Conservation (phyloP, 1,284 basidiomycete genomes). For the Sutorius eximius region DNA sequence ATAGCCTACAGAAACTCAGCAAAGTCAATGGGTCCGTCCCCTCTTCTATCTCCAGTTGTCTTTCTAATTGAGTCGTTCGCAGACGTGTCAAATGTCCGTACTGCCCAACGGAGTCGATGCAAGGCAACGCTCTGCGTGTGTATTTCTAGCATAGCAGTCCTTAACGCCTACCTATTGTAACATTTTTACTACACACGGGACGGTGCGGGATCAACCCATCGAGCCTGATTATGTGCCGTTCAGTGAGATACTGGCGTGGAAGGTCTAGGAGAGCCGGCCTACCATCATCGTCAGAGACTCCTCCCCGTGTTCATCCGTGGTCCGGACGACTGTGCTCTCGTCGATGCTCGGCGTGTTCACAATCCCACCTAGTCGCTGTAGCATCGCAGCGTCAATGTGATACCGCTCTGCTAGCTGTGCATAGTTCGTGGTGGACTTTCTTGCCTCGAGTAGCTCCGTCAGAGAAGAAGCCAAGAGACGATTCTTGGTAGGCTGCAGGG, state of each 20-base stretch:
- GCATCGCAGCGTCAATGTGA: slow-evolving; percentile 53
- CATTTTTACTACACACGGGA: background rate
- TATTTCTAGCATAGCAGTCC: slow-evolving; percentile 55
- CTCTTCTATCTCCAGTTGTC: background rate
- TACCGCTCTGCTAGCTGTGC: slow-evolving; percentile 50
- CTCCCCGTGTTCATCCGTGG: slow-evolving; percentile 56
- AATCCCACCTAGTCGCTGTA: slow-evolving; percentile 58
- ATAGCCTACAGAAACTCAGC: slow-evolving; percentile 82
- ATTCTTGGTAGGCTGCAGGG: slow-evolving; percentile 37
- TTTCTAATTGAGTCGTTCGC: slow-evolving; percentile 5
- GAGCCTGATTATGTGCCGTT: slow-evolving; percentile 19
- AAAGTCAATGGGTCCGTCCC: slow-evolving; percentile 80
- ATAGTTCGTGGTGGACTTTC: slow-evolving; percentile 49
- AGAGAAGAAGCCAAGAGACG: slow-evolving; percentile 60
- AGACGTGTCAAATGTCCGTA: slow-evolving; percentile 89
- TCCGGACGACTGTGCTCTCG: slow-evolving; percentile 47
- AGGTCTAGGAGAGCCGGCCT: slow-evolving; percentile 20
- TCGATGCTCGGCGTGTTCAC: slow-evolving; percentile 74
- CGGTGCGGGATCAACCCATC: slow-evolving; percentile 29
- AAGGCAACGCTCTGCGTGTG: slow-evolving; percentile 62
- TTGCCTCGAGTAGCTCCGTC: slow-evolving; percentile 61
- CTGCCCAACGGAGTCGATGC: slow-evolving; percentile 75
- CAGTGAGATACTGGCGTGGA: background rate
- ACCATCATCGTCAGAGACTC: slow-evolving; percentile 63
- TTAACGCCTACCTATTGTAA: slow-evolving; percentile 10